Evolutionary conservation across 805 yeast genomes (phyloP).

Genomic region (Starmerella roubikii): DNA sequence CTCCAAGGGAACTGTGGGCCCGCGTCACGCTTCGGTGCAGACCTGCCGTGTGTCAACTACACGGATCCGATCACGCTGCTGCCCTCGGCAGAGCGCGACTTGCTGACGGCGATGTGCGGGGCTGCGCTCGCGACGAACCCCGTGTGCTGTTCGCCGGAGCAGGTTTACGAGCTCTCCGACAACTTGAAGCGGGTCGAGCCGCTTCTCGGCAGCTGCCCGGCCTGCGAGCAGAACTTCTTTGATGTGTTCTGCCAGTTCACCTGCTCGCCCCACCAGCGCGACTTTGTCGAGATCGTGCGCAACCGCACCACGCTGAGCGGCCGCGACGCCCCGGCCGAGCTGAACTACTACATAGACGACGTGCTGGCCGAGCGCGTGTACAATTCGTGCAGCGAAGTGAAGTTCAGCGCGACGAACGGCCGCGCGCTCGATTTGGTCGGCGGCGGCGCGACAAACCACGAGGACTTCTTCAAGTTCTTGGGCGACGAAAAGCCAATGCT

Average conservation of each 20-base stretch:
- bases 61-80: conserved; percentile 36
- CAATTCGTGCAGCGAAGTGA: conserved; percentile 77
- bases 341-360: conserved; percentile 48
- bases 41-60: conserved; percentile 63
- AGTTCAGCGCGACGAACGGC: conserved; percentile 89
- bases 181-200: conserved; percentile 66
- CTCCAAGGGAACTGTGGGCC: conserved; percentile 52
- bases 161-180: conserved; percentile 37
- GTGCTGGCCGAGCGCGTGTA: conserved; percentile 50
- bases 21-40: conserved; percentile 60
- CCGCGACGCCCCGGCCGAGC: conserved; percentile 51
- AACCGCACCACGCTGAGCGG: conserved; percentile 38
- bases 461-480: conserved; percentile 65
- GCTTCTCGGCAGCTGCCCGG: conserved; percentile 81
- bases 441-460: conserved; percentile 79
- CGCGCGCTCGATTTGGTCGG: conserved; percentile 94
- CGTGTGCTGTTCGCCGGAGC: conserved; percentile 62
- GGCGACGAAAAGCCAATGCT: conserved; percentile 90
- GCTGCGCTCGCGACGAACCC: conserved; percentile 34
- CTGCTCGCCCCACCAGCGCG: conserved; percentile 73
- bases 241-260: conserved; percentile 75
- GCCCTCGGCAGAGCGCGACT: conserved; percentile 31
- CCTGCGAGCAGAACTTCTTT: conserved; percentile 74
- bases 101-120: conserved; percentile 56
- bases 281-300: conserved; percentile 53